phyloP scores from a whole-genome alignment of 1,139 yeast genomes.

The Magnusiomyces sp. region DNA sequence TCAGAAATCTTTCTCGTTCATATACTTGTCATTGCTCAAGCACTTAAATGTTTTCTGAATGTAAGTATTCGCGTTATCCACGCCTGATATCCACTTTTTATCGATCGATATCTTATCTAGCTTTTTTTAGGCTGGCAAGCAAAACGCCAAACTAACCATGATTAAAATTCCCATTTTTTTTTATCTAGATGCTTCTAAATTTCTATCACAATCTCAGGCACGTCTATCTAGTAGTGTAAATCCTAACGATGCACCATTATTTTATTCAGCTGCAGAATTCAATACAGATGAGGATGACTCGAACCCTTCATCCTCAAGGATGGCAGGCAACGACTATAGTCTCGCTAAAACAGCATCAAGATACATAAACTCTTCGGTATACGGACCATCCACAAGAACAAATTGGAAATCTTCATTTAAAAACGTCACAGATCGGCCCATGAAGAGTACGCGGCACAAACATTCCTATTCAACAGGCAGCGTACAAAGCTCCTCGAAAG shows the following conservation, averaged over 20 bases:
- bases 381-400: no score
- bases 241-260: conserved; percentile 26
- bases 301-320: neutral
- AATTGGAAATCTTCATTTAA: no score
- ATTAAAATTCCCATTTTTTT: neutral
- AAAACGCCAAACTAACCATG: conserved; percentile 11
- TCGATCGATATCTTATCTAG: conserved; percentile 5
- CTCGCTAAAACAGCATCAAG: no score
- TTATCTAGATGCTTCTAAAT: conserved; percentile 32
- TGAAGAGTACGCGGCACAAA: no score
- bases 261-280: conserved; percentile 25
- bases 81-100: conserved; percentile 8
- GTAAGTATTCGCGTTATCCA: conserved; percentile 17
- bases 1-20: neutral
- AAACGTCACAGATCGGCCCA: no score
- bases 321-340: no score
- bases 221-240: conserved; percentile 19
- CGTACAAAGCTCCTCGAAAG: conserved; percentile 5
- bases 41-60: conserved; percentile 25
- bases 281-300: conserved; percentile 10
- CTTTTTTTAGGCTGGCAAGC: neutral
- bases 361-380: no score
- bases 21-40: no score
- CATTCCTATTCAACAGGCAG: conserved; percentile 3
- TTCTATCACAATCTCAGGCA: conserved; percentile 31